A percentile compares a stretch with the other conserved stretches of the same genome.
These are phyloP conservation scores for Cryptococcus floricola DNA, from an alignment of 1,284 basidiomycete genomes.

Conservation along the genomic window DNA sequence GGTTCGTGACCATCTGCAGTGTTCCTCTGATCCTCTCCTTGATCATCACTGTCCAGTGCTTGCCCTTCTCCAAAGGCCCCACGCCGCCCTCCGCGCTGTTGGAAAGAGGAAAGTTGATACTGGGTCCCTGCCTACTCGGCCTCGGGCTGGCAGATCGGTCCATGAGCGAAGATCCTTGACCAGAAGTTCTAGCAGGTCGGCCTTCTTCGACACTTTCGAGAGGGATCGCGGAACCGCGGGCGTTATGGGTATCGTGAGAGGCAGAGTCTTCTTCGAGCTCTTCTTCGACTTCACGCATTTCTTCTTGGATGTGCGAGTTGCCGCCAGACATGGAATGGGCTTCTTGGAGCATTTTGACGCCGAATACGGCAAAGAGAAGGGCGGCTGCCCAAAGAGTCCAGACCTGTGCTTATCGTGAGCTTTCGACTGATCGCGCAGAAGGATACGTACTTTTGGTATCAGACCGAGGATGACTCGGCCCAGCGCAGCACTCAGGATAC, in stretches of 20 bases:
- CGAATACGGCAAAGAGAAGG: conserved; percentile 79
- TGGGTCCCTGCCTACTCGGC: conserved; percentile 11
- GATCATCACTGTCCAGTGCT: conserved; percentile 22
- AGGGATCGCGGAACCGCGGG: conserved; percentile 24
- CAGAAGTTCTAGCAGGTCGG: not conserved
- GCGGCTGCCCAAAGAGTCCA: conserved; percentile 58
- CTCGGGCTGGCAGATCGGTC: conserved; percentile 9
- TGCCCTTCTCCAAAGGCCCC: conserved; percentile 11
- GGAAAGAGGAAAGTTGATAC: conserved; percentile 24
- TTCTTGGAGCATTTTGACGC: conserved; percentile 77
- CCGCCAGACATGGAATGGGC: conserved; percentile 70
- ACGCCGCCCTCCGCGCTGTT: conserved; percentile 7
- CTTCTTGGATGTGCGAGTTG: conserved; percentile 67
- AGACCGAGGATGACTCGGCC: conserved; percentile 79
- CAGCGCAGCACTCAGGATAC: conserved; percentile 78
- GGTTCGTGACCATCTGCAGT: conserved; percentile 75
- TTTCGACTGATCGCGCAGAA: not conserved
- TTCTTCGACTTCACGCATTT: conserved; percentile 86
- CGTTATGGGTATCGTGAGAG: conserved; percentile 33
- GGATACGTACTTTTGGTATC: conserved; percentile 59
- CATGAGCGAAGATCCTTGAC: not conserved
- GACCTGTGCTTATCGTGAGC: conserved; percentile 19
- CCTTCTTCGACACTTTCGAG: conserved; percentile 46
- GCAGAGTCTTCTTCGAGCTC: conserved; percentile 60
- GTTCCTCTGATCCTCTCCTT: conserved; percentile 74